Percentiles rank a stretch among this genome's conserved stretches.
phyloP scores from a whole-genome alignment of 805 yeast species.

The Zygotorulaspora danielsina region DNA sequence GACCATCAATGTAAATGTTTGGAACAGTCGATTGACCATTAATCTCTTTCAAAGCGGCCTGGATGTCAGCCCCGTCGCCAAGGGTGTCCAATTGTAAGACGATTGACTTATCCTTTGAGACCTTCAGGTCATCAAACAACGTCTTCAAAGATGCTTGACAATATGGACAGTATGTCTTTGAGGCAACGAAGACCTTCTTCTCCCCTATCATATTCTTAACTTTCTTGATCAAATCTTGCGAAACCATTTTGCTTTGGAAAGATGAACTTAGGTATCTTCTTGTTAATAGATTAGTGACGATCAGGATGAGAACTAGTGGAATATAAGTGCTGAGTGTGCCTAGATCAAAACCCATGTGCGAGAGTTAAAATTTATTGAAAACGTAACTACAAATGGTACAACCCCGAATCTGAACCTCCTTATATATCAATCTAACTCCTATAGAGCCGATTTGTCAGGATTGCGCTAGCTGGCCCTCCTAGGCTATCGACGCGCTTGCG shows the following conservation, averaged over 20 bases:
- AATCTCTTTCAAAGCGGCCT: slow-evolving; percentile 66
- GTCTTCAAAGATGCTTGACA: slow-evolving; percentile 46
- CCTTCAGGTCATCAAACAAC: slow-evolving; percentile 38
- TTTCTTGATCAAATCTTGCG: slow-evolving; percentile 51
- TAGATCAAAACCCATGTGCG: slow-evolving; percentile 9
- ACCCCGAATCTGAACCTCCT: neutral
- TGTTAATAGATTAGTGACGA: slow-evolving; percentile 11
- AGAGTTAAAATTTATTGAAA: neutral
- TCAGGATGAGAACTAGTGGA: slow-evolving; percentile 14
- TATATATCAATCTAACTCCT: neutral
- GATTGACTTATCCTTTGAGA: slow-evolving; percentile 40
- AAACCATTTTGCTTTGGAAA: slow-evolving; percentile 43
- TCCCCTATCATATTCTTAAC: slow-evolving; percentile 61
- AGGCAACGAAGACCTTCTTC: slow-evolving; percentile 73
- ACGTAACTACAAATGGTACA: neutral
- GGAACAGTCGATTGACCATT: slow-evolving; percentile 95
- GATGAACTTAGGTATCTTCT: slow-evolving; percentile 14
- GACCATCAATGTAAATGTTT: slow-evolving; percentile 80
- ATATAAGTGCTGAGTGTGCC: slow-evolving; percentile 6
- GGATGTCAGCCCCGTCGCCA: slow-evolving; percentile 76
- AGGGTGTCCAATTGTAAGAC: slow-evolving; percentile 45
- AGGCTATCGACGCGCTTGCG: neutral
- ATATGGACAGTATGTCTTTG: slow-evolving; percentile 72
- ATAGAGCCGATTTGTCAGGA: neutral
- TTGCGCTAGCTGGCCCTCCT: neutral